Conservation (phyloP, 441 rosid species). For the Gossypium schwendimanii region DNA sequence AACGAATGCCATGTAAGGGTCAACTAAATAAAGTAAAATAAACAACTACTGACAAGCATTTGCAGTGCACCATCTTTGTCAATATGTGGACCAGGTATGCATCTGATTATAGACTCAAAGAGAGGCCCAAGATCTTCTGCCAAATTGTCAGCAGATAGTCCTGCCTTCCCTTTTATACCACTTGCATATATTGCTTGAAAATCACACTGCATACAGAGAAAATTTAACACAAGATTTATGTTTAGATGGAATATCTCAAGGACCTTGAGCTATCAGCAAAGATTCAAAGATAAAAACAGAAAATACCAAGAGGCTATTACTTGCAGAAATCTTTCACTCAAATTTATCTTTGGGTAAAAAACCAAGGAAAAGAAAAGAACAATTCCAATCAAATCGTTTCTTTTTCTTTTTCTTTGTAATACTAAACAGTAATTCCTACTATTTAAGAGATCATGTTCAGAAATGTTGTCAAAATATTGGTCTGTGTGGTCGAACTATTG, state of each 20-base stretch:
- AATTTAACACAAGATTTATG: slow-evolving; percentile 8
- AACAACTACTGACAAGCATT: slow-evolving; percentile 85
- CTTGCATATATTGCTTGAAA: slow-evolving; percentile 93
- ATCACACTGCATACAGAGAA: slow-evolving; percentile 62
- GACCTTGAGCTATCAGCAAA: slow-evolving; percentile 2
- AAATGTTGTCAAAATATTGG: neutral
- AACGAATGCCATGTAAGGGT: neutral
- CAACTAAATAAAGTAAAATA: slow-evolving; percentile 19
- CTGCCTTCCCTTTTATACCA: slow-evolving; percentile 91
- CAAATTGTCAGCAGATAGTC: slow-evolving; percentile 79
- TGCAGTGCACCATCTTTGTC: slow-evolving; percentile 90
- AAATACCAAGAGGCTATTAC: neutral
- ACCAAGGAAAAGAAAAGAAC: neutral
- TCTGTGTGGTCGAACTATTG: neutral
- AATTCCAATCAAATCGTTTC: neutral
- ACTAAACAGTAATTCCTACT: neutral
- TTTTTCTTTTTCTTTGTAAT: neutral
- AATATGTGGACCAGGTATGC: slow-evolving; percentile 92
- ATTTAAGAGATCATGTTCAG: neutral
- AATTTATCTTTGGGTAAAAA: neutral
- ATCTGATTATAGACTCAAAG: slow-evolving; percentile 79
- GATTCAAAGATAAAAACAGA: neutral
- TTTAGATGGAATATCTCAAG: slow-evolving; percentile 5
- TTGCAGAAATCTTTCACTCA: neutral
- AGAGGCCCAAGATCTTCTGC: slow-evolving; percentile 91